Conservation (phyloP, 495 filamentous ascomycete species). For the Penicillium dipodomyicola region DNA sequence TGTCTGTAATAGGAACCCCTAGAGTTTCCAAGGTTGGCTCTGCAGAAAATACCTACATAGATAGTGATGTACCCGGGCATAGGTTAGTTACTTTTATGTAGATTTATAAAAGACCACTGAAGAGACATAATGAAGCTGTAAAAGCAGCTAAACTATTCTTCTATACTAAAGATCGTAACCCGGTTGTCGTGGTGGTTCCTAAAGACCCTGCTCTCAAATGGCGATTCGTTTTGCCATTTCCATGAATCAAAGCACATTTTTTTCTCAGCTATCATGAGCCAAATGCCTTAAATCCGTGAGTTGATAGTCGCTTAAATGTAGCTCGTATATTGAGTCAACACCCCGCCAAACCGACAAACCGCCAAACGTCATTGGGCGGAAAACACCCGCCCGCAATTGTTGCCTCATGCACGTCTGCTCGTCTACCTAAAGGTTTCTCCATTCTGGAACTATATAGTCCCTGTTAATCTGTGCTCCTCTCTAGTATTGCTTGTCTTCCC, state of each 20-base stretch:
- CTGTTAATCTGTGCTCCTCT: background rate
- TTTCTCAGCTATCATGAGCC: background rate
- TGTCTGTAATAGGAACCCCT: no score
- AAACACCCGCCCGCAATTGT: slow-evolving; percentile 21
- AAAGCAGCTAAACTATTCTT: no score
- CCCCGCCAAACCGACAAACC: slow-evolving; percentile 8
- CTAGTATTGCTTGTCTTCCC: background rate
- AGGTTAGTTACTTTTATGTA: no score
- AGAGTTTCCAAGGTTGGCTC: no score
- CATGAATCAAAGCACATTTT: background rate
- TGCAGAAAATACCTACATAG: no score
- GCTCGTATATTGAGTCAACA: background rate
- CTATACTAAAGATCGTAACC: no score
- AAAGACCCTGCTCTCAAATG: background rate
- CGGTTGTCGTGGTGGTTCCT: no score
- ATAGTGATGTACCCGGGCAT: no score
- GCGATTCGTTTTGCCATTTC: background rate
- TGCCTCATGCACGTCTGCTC: slow-evolving; percentile 17
- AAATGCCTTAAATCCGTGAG: background rate
- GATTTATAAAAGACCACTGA: no score
- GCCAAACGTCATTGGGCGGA: slow-evolving; percentile 31
- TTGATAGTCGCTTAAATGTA: background rate
- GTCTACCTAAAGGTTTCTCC: slow-evolving; percentile 12
- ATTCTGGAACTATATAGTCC: slow-evolving; percentile 2
- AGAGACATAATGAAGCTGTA: no score